These are phyloP conservation scores for Argentina anserina DNA, from an alignment of 306 rosid species.

Conservation along the genomic window DNA sequence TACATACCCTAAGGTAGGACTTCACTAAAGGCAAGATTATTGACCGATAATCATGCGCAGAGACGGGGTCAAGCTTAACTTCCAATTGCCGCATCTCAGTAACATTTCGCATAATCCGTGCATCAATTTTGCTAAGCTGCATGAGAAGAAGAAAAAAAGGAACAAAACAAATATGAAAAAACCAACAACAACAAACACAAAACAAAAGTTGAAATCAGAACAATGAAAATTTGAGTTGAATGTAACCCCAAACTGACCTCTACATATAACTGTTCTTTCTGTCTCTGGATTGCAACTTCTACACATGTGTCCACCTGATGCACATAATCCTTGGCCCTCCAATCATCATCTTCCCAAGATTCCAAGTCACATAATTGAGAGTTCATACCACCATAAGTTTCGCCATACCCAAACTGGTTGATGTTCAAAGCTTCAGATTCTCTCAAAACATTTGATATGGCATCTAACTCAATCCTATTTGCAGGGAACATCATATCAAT, in stretches of 20 bases:
- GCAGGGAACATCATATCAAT: conserved; percentile 44
- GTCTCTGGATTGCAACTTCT: conserved; percentile 79
- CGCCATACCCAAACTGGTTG: conserved; percentile 71
- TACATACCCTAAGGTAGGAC: conserved; percentile 82
- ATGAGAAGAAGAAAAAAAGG: conserved; percentile 19
- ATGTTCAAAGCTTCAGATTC: conserved; percentile 68
- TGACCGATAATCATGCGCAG: conserved; percentile 73
- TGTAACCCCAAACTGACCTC: conserved; percentile 54
- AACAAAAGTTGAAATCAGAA: neutral
- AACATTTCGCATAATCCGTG: conserved; percentile 62
- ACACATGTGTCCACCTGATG: conserved; percentile 74
- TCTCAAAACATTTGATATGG: conserved; percentile 71
- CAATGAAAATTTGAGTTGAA: conserved; percentile 12
- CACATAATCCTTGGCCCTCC: conserved; percentile 81
- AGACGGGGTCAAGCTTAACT: conserved; percentile 72
- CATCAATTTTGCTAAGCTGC: conserved; percentile 94
- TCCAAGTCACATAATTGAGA: conserved; percentile 82
- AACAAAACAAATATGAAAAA: no score
- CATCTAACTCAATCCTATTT: conserved; percentile 60
- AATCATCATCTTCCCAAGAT: conserved; percentile 77
- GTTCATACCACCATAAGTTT: conserved; percentile 53
- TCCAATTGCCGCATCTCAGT: conserved; percentile 82
- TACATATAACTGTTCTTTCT: conserved; percentile 70
- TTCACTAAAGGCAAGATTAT: conserved; percentile 83
- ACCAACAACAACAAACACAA: neutral